A percentile compares a stretch with the other conserved stretches of the same genome.
Conservation (phyloP, 78 protist species). For the Anaeramoeba ignava region DNA sequence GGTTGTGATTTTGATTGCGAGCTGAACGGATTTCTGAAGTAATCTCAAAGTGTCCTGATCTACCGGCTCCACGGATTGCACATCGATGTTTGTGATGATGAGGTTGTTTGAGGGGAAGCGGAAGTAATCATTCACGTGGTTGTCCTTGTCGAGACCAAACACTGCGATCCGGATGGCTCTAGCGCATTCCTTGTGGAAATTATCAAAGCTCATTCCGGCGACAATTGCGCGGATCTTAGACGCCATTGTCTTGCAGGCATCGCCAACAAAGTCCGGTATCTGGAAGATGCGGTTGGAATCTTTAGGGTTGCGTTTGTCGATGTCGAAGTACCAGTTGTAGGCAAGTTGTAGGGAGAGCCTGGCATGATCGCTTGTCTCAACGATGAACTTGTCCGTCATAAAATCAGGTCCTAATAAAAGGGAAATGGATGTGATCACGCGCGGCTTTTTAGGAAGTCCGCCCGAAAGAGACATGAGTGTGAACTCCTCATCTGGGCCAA, state of each 20-base stretch:
- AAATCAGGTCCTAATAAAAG: conserved; percentile 83
- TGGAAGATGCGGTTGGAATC: conserved; percentile 37
- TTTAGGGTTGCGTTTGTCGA: conserved; percentile 8
- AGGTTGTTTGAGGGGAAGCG: conserved; percentile 60
- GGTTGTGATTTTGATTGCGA: conserved; percentile 77
- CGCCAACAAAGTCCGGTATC: conserved; percentile 84
- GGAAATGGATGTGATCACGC: conserved; percentile 52
- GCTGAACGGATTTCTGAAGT: conserved; percentile 68
- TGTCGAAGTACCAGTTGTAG: conserved; percentile 76
- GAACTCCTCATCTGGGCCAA: conserved; percentile 78
- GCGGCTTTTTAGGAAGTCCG: conserved; percentile 78
- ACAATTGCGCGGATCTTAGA: conserved; percentile 76
- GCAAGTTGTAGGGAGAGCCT: conserved; percentile 61
- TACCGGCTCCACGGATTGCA: conserved; percentile 84
- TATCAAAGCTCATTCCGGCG: conserved; percentile 65
- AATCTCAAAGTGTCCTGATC: conserved; percentile 76
- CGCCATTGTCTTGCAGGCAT: conserved; percentile 78
- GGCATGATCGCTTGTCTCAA: conserved; percentile 82
- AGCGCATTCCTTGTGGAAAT: conserved; percentile 76
- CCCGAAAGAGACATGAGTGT: conserved; percentile 69
- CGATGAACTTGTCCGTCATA: conserved; percentile 68
- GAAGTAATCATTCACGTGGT: conserved; percentile 19
- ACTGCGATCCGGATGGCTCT: conserved; percentile 65
- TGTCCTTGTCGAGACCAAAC: conserved; percentile 39
- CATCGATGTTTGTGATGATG: conserved; percentile 72